phyloP scores from a whole-genome alignment of 2,329 filamentous ascomycete genomes.

The Coleophoma crateriformis region DNA sequence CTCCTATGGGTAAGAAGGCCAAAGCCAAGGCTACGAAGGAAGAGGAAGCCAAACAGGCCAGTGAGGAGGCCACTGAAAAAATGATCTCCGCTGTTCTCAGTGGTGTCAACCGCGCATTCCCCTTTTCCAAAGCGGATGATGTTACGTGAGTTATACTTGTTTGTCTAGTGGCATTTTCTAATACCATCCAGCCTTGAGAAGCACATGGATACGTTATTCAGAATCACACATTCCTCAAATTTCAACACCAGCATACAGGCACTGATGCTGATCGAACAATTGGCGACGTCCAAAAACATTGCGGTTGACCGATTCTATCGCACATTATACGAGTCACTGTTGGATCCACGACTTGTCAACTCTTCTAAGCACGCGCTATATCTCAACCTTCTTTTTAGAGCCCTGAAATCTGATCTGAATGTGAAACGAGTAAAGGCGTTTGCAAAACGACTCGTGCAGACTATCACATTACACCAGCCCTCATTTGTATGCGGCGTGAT shows the following conservation, averaged over 20 bases:
- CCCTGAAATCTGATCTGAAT: slow-evolving; percentile 86
- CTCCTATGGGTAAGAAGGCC: slow-evolving; percentile 44
- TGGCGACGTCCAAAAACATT: slow-evolving; percentile 74
- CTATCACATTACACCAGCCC: slow-evolving; percentile 83
- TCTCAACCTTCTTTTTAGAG: slow-evolving; percentile 83
- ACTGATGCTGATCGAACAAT: slow-evolving; percentile 88
- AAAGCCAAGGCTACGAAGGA: slow-evolving; percentile 31
- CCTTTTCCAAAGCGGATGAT: slow-evolving; percentile 80
- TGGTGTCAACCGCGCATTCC: slow-evolving; percentile 92
- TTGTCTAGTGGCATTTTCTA: slow-evolving; percentile 14
- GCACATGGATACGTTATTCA: slow-evolving; percentile 91
- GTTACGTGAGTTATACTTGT: slow-evolving; percentile 48
- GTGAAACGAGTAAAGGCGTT: slow-evolving; percentile 92
- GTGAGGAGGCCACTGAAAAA: slow-evolving; percentile 66
- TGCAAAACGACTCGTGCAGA: slow-evolving; percentile 85
- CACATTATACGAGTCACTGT: slow-evolving; percentile 88
- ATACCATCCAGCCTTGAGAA: slow-evolving; percentile 59
- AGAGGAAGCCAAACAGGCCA: slow-evolving; percentile 30
- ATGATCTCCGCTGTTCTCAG: slow-evolving; percentile 86
- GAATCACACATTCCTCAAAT: slow-evolving; percentile 94
- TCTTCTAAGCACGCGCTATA: slow-evolving; percentile 97
- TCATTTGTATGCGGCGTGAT: slow-evolving; percentile 91
- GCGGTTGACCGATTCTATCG: slow-evolving; percentile 89
- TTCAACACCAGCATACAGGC: slow-evolving; percentile 99
- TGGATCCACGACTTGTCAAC: slow-evolving; percentile 80